Conservation (phyloP, 257 asterid species). For the Eustoma russellianum region DNA sequence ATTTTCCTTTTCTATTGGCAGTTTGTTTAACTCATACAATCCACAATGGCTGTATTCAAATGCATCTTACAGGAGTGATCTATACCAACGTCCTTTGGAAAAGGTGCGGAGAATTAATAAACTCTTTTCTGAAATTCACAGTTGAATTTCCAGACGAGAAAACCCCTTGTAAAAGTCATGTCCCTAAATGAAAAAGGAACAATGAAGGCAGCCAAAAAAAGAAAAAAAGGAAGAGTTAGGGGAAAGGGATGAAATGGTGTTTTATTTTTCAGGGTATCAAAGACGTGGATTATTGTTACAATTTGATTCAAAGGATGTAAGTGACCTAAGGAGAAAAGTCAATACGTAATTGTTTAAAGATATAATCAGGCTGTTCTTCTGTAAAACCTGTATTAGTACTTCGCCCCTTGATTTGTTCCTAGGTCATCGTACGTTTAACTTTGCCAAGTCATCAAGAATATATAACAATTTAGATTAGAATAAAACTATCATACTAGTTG, state of each 20-base stretch:
- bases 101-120: slow-evolving; percentile 43
- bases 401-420: background rate
- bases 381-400: background rate
- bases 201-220: no score
- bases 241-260: no score
- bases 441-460: no score
- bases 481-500: no score
- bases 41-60: slow-evolving; percentile 80
- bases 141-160: background rate
- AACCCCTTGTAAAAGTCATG: background rate
- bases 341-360: background rate
- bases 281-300: no score
- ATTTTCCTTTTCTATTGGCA: slow-evolving; percentile 31
- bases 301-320: no score
- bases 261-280: no score
- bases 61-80: slow-evolving; percentile 74
- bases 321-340: no score
- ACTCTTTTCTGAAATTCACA: slow-evolving; percentile 6
- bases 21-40: slow-evolving; percentile 79
- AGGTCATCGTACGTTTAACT: no score
- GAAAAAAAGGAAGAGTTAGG: no score
- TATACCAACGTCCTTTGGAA: slow-evolving; percentile 57
- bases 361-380: background rate
- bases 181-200: no score
- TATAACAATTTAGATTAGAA: no score